A percentile compares a stretch with the other conserved stretches of the same genome.
Conservation (phyloP, 2,329 filamentous ascomycete species). For the Cladosporium sp. region DNA sequence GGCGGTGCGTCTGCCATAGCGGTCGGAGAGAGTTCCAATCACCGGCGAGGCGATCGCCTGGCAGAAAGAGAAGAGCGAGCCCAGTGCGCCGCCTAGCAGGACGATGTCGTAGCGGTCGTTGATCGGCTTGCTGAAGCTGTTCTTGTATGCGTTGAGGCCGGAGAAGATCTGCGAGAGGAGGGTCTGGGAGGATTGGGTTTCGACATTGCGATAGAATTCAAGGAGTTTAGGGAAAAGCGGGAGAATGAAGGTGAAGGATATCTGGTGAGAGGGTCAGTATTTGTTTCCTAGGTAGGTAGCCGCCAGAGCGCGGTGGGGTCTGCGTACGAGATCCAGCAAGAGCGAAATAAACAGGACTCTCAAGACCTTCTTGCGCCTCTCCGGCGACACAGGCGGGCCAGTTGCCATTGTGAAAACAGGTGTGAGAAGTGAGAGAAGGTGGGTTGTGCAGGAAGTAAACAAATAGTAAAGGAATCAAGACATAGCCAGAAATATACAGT, state of each 20-base stretch:
- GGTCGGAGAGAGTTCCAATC: constrained; percentile 85
- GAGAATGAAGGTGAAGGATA: constrained; percentile 98
- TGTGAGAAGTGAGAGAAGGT: no score
- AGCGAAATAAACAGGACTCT: constrained; percentile 85
- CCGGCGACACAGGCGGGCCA: constrained; percentile 18
- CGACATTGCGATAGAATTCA: constrained; percentile 89
- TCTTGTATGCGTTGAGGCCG: constrained; percentile 91
- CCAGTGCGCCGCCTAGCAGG: constrained; percentile 85
- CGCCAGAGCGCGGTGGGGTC: neutral
- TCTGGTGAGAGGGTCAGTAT: constrained; percentile 50
- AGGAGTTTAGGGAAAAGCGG: constrained; percentile 93
- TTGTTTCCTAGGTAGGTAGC: no score
- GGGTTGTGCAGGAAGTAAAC: no score
- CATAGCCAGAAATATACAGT: neutral
- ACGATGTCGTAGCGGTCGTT: constrained; percentile 97
- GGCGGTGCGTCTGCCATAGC: constrained; percentile 79
- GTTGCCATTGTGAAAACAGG: constrained; percentile 12
- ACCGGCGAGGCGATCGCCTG: constrained; percentile 90
- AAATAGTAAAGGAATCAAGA: neutral
- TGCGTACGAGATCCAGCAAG: constrained; percentile 74
- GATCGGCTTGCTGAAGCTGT: constrained; percentile 85
- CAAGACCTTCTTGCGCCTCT: constrained; percentile 70
- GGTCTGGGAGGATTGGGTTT: constrained; percentile 57
- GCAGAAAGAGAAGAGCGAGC: constrained; percentile 87
- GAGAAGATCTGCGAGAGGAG: constrained; percentile 74